Evolutionary conservation across 169 alveolate genomes (phyloP).

Genomic region (Theileria sp.): DNA sequence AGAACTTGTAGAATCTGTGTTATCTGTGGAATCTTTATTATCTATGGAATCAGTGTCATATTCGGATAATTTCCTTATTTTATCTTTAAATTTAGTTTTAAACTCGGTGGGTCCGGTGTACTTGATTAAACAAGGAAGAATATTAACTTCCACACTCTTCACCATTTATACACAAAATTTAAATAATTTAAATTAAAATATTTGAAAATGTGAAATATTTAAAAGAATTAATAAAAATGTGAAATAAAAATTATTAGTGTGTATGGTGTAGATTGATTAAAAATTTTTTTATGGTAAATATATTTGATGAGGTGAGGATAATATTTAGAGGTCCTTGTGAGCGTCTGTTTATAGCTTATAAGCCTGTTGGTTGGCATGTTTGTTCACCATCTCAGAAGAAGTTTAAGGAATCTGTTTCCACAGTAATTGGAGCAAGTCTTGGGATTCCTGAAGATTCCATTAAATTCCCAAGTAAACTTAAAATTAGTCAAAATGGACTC

Average conservation of each 20-base stretch:
- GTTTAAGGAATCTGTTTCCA: slow-evolving; percentile 23
- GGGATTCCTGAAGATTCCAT: slow-evolving; percentile 34
- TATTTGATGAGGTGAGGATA: slow-evolving; percentile 36
- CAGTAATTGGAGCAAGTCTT: slow-evolving; percentile 57
- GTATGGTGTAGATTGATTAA: neutral
- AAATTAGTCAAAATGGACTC: slow-evolving; percentile 43
- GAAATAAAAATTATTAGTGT: neutral
- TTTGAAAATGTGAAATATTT: too few species aligned
- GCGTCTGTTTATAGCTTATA: slow-evolving; percentile 57
- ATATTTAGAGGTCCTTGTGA: slow-evolving; percentile 54
- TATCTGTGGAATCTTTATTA: neutral
- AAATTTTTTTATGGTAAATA: slow-evolving; percentile 21
- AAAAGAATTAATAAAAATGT: neutral
- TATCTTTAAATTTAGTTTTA: slow-evolving; percentile 25
- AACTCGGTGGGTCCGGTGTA: slow-evolving; percentile 42
- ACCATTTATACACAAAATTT: neutral
- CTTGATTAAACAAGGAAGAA: slow-evolving; percentile 61
- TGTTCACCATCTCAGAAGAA: slow-evolving; percentile 26
- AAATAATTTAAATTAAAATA: neutral
- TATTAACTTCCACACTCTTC: slow-evolving; percentile 34
- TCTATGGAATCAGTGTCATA: slow-evolving; percentile 14
- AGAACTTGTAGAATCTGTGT: neutral
- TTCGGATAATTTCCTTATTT: neutral
- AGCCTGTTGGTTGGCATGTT: slow-evolving; percentile 62
- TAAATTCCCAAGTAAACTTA: slow-evolving; percentile 54